Percentiles rank a stretch among this genome's conserved stretches.
Conservation (phyloP, 202 grass and related monocot genomes). For the Panicum virgatum region DNA sequence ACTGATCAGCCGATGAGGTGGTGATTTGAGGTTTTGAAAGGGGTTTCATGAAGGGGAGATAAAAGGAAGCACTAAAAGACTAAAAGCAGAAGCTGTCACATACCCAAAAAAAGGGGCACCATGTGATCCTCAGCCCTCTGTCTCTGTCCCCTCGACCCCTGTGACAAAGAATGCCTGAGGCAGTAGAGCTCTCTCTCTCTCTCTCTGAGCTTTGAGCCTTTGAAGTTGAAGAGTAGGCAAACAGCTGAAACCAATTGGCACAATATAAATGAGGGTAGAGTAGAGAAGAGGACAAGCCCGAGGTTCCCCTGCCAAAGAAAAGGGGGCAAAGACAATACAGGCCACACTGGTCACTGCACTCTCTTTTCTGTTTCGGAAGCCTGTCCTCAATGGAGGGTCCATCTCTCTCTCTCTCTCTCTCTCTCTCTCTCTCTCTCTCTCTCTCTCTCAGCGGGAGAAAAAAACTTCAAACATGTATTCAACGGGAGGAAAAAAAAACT, state of each 20-base stretch:
- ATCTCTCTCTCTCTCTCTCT: conserved; percentile 38
- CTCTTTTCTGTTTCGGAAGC: conserved; percentile 39
- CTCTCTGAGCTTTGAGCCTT: conserved; percentile 1
- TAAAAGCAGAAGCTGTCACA: conserved; percentile 55
- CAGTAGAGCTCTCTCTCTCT: conserved; percentile 1
- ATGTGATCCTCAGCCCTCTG: conserved; percentile 64
- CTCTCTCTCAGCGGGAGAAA: no score
- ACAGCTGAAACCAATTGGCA: conserved; percentile 43
- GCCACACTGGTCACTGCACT: conserved; percentile 35
- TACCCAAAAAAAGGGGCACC: conserved; percentile 59
- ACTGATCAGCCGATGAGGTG: conserved; percentile 31
- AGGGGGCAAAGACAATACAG: conserved; percentile 40
- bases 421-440: no score
- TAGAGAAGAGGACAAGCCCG: conserved; percentile 47
- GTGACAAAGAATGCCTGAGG: conserved; percentile 29
- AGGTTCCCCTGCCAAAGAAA: conserved; percentile 50
- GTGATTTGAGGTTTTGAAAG: conserved; percentile 60
- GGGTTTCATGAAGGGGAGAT: conserved; percentile 55
- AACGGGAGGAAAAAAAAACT: no score
- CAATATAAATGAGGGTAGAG: conserved; percentile 45
- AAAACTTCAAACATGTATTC: no score
- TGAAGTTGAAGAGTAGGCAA: no score
- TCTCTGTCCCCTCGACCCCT: conserved; percentile 45
- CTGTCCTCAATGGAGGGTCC: conserved; percentile 47
- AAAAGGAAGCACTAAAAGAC: conserved; percentile 61